Percentiles rank a stretch among this genome's conserved stretches.
Evolutionary conservation across 2,329 filamentous ascomycete species (phyloP).

Genomic region (Arthroderma sp.): DNA sequence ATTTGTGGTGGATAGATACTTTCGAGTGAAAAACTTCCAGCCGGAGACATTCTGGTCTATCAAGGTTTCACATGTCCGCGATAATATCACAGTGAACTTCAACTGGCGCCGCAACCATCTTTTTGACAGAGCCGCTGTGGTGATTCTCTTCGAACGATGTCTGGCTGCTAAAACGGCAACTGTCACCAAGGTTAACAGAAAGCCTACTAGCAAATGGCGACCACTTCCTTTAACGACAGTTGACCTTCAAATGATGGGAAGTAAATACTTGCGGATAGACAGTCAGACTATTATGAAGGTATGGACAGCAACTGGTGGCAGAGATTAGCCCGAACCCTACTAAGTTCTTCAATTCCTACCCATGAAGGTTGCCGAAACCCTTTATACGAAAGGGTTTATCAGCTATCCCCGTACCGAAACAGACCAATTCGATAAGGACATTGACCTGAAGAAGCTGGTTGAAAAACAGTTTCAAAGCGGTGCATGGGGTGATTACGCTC

Average conservation of each 20-base stretch:
- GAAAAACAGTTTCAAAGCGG: constrained; percentile 69
- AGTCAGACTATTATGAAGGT: constrained; percentile 81
- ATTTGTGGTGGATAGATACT: constrained; percentile 93
- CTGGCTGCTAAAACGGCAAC: constrained; percentile 62
- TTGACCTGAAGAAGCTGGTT: constrained; percentile 68
- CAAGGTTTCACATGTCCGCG: constrained; percentile 65
- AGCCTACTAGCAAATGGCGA: constrained; percentile 87
- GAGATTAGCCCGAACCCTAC: not conserved
- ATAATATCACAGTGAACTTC: constrained; percentile 70
- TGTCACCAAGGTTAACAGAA: constrained; percentile 76
- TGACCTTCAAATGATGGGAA: constrained; percentile 91
- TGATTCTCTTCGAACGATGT: constrained; percentile 76
- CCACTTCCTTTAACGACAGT: constrained; percentile 89
- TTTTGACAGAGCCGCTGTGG: constrained; percentile 73
- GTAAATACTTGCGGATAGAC: constrained; percentile 75
- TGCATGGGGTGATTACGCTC: constrained; percentile 71
- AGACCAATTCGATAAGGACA: constrained; percentile 82
- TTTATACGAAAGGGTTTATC: constrained; percentile 93
- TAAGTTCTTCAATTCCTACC: not conserved
- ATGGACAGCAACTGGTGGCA: constrained; percentile 7
- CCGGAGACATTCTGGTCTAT: constrained; percentile 90
- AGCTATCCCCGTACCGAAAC: constrained; percentile 97
- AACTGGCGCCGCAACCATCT: constrained; percentile 69
- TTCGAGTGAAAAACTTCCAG: constrained; percentile 84
- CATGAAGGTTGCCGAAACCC: constrained; percentile 53